Conservation (phyloP, 352 stramenopile genomes). For the Phytophthora hibernalis region DNA sequence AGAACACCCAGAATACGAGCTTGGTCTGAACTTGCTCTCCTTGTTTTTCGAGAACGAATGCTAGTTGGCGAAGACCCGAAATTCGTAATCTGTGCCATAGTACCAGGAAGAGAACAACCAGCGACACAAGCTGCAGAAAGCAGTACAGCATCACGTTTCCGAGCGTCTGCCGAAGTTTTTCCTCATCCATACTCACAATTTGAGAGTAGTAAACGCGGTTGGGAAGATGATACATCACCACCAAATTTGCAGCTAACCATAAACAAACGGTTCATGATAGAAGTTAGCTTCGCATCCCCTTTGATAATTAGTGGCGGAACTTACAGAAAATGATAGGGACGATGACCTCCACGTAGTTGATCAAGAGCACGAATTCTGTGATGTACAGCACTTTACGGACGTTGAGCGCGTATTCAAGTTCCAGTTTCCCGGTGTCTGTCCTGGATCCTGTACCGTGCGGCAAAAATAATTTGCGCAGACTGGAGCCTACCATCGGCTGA, state of each 20-base stretch:
- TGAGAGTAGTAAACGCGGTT: slow-evolving; percentile 41
- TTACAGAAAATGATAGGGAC: slow-evolving; percentile 53
- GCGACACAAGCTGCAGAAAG: slow-evolving; percentile 45
- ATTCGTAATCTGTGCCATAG: slow-evolving; percentile 36
- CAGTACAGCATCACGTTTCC: slow-evolving; percentile 46
- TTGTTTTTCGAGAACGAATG: slow-evolving; percentile 50
- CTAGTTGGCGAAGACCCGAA: slow-evolving; percentile 35
- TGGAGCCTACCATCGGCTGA: background rate
- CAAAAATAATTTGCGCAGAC: slow-evolving; percentile 17
- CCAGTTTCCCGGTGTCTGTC: slow-evolving; percentile 1
- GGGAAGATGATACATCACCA: slow-evolving; percentile 41
- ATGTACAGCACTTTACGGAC: slow-evolving; percentile 43
- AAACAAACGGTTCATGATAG: background rate
- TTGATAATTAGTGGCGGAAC: slow-evolving; percentile 1
- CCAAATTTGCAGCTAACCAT: slow-evolving; percentile 35
- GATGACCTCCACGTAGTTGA: slow-evolving; percentile 52
- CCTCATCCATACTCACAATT: slow-evolving; percentile 28
- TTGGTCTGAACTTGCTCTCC: slow-evolving; percentile 41
- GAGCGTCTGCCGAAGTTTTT: slow-evolving; percentile 21
- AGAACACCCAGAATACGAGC: slow-evolving; percentile 53
- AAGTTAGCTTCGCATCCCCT: background rate
- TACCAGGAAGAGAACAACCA: slow-evolving; percentile 36
- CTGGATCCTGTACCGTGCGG: background rate
- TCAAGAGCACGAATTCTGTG: slow-evolving; percentile 52
- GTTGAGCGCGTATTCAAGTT: slow-evolving; percentile 31